Conservation (phyloP, 1,284 basidiomycete genomes). For the Cystobasidium sp. region DNA sequence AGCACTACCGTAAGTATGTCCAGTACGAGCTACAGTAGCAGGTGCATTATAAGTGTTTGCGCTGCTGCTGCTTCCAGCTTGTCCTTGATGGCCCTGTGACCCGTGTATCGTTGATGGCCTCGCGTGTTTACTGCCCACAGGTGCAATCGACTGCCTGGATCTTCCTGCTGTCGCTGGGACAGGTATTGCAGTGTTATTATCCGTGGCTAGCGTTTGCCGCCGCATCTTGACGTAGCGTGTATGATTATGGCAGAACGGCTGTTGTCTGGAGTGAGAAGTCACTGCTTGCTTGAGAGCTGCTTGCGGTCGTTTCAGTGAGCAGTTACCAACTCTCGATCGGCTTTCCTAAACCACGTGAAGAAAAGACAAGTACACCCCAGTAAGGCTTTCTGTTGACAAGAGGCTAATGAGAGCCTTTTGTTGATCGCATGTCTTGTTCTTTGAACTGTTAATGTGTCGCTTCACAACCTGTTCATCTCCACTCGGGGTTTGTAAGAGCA, state of each 20-base stretch:
- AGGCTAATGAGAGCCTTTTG: too few relatives aligned
- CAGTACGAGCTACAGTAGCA: slow-evolving; percentile 42
- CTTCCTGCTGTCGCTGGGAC: slow-evolving; percentile 16
- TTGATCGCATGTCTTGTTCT: too few relatives aligned
- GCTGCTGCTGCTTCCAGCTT: neutral
- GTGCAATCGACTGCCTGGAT: slow-evolving; percentile 36
- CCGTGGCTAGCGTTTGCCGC: slow-evolving; percentile 41
- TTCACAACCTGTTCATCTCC: too few relatives aligned
- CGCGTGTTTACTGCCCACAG: slow-evolving; percentile 23
- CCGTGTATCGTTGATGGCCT: slow-evolving; percentile 17
- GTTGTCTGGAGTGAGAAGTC: neutral
- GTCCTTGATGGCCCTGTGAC: neutral
- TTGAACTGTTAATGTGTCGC: too few relatives aligned
- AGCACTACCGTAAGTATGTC: slow-evolving; percentile 27
- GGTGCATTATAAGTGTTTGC: slow-evolving; percentile 24
- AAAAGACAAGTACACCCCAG: too few relatives aligned
- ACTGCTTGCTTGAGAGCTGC: neutral
- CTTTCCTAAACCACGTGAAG: too few relatives aligned
- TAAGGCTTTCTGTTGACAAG: too few relatives aligned
- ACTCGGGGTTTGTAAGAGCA: too few relatives aligned
- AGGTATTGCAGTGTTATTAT: slow-evolving; percentile 27
- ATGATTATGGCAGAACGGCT: neutral
- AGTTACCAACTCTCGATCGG: neutral
- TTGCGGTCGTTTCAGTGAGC: neutral
- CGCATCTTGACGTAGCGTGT: slow-evolving; percentile 5